A percentile compares a stretch with the other conserved stretches of the same genome.
Evolutionary conservation across 306 rosid species (phyloP).

Genomic region (Fragaria iinumae): DNA sequence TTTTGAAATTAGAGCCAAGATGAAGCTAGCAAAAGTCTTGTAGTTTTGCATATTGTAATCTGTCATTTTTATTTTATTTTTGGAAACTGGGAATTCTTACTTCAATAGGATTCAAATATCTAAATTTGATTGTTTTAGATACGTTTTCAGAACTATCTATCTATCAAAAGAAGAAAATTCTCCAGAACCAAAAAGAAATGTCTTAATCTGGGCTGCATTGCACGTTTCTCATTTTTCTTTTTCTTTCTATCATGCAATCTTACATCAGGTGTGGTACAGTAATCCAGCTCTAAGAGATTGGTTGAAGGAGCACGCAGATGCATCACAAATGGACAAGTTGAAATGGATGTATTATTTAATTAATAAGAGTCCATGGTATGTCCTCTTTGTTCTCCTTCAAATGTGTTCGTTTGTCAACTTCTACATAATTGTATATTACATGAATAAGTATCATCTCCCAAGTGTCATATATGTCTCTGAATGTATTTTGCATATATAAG

Average conservation of each 20-base stretch:
- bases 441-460: neutral
- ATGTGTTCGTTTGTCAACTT: neutral
- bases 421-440: neutral
- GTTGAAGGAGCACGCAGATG: conserved; percentile 68
- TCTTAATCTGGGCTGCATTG: neutral
- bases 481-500: neutral
- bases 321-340: conserved; percentile 69
- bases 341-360: conserved; percentile 89
- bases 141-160: neutral
- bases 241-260: conserved; percentile 11
- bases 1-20: neutral
- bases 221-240: conserved; percentile 16
- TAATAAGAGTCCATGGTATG: conserved; percentile 87
- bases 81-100: neutral
- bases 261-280: conserved; percentile 71
- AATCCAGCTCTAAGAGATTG: conserved; percentile 84
- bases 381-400: conserved; percentile 24
- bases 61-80: neutral
- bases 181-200: neutral
- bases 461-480: neutral
- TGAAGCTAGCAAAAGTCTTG: neutral
- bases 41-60: neutral
- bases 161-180: neutral
- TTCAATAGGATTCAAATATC: no score
- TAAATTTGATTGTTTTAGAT: no score